Conservation (phyloP, 257 asterid genomes). For the Salvia hispanica region DNA sequence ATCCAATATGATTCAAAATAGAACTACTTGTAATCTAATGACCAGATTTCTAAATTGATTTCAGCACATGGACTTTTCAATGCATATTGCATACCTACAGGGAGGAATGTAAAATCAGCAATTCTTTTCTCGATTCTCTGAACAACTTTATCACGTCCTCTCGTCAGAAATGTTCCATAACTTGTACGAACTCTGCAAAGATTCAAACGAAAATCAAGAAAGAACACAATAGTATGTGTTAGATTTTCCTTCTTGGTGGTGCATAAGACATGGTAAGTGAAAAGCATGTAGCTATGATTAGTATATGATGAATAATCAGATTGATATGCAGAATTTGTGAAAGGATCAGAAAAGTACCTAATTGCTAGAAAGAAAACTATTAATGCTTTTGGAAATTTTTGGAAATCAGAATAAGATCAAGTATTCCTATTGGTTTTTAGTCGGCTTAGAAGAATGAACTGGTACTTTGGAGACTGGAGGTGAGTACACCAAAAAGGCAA, state of each 20-base stretch:
- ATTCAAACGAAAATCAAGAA: not conserved
- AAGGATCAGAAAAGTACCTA: conserved; percentile 1
- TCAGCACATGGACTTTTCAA: conserved; percentile 19
- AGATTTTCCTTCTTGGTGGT: conserved; percentile 13
- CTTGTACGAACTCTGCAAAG: conserved; percentile 88
- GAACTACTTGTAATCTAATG: conserved; percentile 19
- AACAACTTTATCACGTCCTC: conserved; percentile 84
- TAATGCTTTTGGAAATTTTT: not conserved
- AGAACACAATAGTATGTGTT: not conserved
- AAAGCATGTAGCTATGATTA: not conserved
- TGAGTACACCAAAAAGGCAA: not conserved
- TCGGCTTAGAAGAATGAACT: not conserved
- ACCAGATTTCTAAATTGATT: not conserved
- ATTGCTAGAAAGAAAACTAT: conserved; percentile 21
- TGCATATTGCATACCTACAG: conserved; percentile 69
- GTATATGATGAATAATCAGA: conserved; percentile 16
- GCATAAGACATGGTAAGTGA: conserved; percentile 10
- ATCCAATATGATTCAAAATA: conserved; percentile 12
- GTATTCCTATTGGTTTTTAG: conserved; percentile 2
- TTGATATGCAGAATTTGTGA: conserved; percentile 17
- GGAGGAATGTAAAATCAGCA: conserved; percentile 95
- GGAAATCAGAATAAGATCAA: not conserved
- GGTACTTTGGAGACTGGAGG: conserved; percentile 3
- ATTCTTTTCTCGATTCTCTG: conserved; percentile 82
- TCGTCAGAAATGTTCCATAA: conserved; percentile 88